Evolutionary conservation across 2,329 filamentous ascomycete genomes (phyloP).

Genomic region (Calcarisporium arbuscula): DNA sequence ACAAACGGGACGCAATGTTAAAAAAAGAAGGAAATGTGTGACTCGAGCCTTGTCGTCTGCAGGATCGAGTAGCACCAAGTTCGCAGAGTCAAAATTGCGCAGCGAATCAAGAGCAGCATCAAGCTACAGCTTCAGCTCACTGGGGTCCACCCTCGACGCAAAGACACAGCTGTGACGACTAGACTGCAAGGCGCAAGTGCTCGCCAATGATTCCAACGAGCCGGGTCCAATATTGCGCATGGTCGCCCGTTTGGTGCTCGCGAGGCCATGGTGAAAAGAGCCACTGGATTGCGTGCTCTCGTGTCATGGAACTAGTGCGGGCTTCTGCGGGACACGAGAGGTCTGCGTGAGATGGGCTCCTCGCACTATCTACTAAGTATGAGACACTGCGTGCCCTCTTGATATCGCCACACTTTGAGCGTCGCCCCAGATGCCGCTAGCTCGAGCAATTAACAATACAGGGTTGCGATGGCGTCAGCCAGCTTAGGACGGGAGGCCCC

Average conservation of each 20-base stretch:
- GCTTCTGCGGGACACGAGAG: too few relatives aligned
- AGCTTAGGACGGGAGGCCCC: too few relatives aligned
- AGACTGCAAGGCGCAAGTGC: not conserved
- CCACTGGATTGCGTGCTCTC: conserved; percentile 22
- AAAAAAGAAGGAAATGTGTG: not conserved
- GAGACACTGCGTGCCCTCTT: too few relatives aligned
- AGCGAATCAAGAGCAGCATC: not conserved
- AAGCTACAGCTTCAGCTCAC: not conserved
- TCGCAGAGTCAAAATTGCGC: not conserved
- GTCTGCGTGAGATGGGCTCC: too few relatives aligned
- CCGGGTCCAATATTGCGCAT: not conserved
- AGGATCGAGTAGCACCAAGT: not conserved
- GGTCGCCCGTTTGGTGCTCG: not conserved
- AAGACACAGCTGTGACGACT: not conserved
- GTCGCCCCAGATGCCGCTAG: too few relatives aligned
- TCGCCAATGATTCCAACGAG: not conserved
- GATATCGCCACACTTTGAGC: too few relatives aligned
- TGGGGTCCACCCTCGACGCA: not conserved
- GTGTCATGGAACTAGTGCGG: too few relatives aligned
- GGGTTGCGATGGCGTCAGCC: too few relatives aligned
- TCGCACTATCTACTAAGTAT: too few relatives aligned
- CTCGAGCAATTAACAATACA: too few relatives aligned
- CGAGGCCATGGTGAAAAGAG: conserved; percentile 14
- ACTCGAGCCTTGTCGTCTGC: not conserved
- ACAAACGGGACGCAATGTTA: not conserved